These are phyloP conservation scores for Gnaphalium uliginosum DNA, from an alignment of 129 eudicot genomes.

Conservation along the genomic window DNA sequence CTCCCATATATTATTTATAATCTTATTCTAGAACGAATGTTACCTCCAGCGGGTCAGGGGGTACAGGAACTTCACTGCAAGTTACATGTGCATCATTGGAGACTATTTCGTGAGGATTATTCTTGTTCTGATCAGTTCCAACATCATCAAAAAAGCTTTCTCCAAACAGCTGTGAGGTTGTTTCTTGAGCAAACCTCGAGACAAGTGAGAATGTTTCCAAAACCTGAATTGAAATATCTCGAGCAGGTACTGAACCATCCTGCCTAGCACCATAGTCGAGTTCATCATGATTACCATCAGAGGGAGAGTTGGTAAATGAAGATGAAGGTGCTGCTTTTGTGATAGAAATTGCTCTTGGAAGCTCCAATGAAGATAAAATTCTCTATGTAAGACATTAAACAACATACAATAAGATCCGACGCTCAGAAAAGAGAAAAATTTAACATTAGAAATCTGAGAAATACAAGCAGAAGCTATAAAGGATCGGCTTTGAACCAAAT, in stretches of 20 bases:
- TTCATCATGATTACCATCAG: conserved; percentile 42
- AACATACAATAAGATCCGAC: too few species aligned
- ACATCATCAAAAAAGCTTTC: conserved; percentile 64
- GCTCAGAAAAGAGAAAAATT: too few species aligned
- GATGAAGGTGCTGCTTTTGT: conserved; percentile 56
- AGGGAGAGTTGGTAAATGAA: conserved; percentile 39
- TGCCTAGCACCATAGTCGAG: too few species aligned
- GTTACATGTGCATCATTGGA: conserved; percentile 35
- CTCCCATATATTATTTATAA: neutral
- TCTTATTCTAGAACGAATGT: neutral
- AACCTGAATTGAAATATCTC: conserved; percentile 87
- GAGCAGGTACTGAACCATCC: conserved; percentile 47
- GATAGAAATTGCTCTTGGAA: conserved; percentile 60
- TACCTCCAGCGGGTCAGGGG: conserved; percentile 88
- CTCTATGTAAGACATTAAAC: conserved; percentile 37
- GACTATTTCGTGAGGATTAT: conserved; percentile 30
- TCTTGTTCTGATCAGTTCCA: conserved; percentile 51
- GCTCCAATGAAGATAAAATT: conserved; percentile 93
- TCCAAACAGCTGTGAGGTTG: conserved; percentile 87
- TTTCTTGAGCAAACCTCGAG: conserved; percentile 93
- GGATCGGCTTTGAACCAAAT: conserved; percentile 5
- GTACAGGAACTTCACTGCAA: conserved; percentile 49
- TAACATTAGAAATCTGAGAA: too few species aligned
- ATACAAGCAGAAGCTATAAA: too few species aligned
- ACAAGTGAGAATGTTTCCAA: conserved; percentile 93